Conservation (phyloP, 139 green algal species). For the Tetraselmis striata region DNA sequence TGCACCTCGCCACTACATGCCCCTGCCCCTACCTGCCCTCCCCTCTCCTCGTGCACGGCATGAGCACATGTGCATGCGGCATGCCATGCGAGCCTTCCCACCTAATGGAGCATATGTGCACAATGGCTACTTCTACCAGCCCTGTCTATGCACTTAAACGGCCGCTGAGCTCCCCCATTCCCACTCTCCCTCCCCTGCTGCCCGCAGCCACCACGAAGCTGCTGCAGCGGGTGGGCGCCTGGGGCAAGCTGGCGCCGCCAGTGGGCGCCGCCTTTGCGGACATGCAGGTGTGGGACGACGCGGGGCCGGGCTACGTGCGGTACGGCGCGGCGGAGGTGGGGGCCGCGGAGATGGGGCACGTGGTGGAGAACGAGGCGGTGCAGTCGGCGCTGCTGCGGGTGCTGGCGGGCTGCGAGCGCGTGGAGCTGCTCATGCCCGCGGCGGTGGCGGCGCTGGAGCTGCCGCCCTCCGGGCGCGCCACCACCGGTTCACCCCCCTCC, state of each 20-base stretch:
- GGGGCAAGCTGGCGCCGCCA: conserved; percentile 36
- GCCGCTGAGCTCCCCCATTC: too few relatives aligned
- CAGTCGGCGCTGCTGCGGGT: conserved; percentile 42
- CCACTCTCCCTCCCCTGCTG: too few relatives aligned
- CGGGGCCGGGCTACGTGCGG: conserved; percentile 36
- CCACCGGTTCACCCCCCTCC: background rate
- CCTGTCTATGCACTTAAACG: too few relatives aligned
- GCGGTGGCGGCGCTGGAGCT: conserved; percentile 7
- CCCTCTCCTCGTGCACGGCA: too few relatives aligned
- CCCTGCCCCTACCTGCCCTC: too few relatives aligned
- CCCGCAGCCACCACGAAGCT: conserved; percentile 35
- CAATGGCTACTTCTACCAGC: too few relatives aligned
- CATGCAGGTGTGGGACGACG: conserved; percentile 65
- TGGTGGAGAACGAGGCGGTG: conserved; percentile 65
- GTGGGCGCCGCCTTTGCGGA: conserved; percentile 34
- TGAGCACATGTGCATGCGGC: too few relatives aligned
- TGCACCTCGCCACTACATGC: too few relatives aligned
- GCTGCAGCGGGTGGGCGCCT: conserved; percentile 46
- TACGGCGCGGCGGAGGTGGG: conserved; percentile 43
- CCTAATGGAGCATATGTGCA: too few relatives aligned
- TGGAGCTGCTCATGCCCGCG: conserved; percentile 20
- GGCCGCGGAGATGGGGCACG: conserved; percentile 46
- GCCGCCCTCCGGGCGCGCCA: background rate
- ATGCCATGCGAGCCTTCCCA: too few relatives aligned
- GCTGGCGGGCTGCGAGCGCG: conserved; percentile 9